Base-by-base conservation (phyloP, 768 basidiomycete species). In the Kwoniella dendrophila region DNA sequence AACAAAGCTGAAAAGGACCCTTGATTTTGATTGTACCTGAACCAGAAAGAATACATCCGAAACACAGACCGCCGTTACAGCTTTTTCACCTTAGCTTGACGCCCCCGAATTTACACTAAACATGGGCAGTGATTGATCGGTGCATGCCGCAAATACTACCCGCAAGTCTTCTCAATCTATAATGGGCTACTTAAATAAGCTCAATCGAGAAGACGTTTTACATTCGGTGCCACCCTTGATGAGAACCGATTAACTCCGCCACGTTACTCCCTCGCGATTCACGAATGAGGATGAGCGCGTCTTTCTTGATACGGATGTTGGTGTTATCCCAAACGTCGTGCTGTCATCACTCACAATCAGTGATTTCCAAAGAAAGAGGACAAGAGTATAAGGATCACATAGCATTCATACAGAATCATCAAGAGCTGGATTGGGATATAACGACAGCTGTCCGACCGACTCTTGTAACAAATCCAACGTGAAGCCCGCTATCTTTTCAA, bases 1-100 rank as follows among this genome's bases (percentile, higher is more conserved):
- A n/a, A n/a, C n/a, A n/a, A n/a, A n/a, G n/a, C n/a, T n/a, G n/a
- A n/a, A 33, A 7, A 29, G 47, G 26, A 30, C 26, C 26, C 26
- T 27, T 33, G 26, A 34, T 18, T 18, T 51, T 51, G 49, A 51
- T 51, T 32, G 49, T 51, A n/a, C 49, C 49, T 51, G 26, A 33
- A 30, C 7, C 2, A n/a, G 6, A 8, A 38, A 38, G 36, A 38
- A 22, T 26, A 51, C 30, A 18, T 26, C 20, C 29, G 29, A 51
- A 33, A 51, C 20, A 51, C 32, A 33, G 10, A 29, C 47, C n/a
- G n/a, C n/a, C n/a, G n/a, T n/a, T n/a, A n/a, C n/a, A n/a, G n/a
- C n/a, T n/a, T n/a, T 14, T 27, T 27, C 47, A 26, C 14, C 24
- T n/a, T 49, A 14, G 12, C 11, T 20, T 20, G 24, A 4, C 2